Conservation (phyloP, 495 filamentous ascomycete genomes). For the Tricharina praecox region DNA sequence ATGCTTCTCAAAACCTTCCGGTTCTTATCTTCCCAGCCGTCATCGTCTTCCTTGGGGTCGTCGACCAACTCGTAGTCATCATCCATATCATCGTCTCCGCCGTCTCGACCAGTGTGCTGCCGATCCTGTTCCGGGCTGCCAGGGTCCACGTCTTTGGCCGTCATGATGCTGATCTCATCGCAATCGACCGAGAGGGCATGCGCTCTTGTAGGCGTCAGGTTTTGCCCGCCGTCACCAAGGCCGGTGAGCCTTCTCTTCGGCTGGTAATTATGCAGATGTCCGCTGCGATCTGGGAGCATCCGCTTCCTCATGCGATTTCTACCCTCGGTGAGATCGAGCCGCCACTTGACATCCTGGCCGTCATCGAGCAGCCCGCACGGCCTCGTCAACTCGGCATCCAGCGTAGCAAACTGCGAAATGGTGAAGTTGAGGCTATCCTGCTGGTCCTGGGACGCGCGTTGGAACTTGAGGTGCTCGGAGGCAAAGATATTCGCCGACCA, state of each 20-base stretch:
- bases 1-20: constrained; percentile 90
- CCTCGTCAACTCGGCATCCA: constrained; percentile 54
- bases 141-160: constrained; percentile 22
- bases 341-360: constrained; percentile 53
- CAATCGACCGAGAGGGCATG: constrained; percentile 26
- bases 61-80: constrained; percentile 93
- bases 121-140: constrained; percentile 20
- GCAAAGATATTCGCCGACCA: constrained; percentile 92
- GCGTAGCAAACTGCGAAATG: constrained; percentile 50
- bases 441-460: constrained; percentile 71
- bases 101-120: constrained; percentile 23
- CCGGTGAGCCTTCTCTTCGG: constrained; percentile 45
- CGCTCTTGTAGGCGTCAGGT: constrained; percentile 17
- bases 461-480: constrained; percentile 80
- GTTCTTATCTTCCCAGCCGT: constrained; percentile 91
- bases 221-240: constrained; percentile 18
- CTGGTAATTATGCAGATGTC: constrained; percentile 57
- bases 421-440: constrained; percentile 71
- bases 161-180: constrained; percentile 27
- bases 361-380: constrained; percentile 65
- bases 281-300: constrained; percentile 55
- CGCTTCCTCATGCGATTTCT: constrained; percentile 86
- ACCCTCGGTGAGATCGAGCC: constrained; percentile 86
- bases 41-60: constrained; percentile 58
- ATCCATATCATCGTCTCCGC: constrained; percentile 42